phyloP scores from a whole-genome alignment of 106 monocot species.

The Phalaenopsis equestris region DNA sequence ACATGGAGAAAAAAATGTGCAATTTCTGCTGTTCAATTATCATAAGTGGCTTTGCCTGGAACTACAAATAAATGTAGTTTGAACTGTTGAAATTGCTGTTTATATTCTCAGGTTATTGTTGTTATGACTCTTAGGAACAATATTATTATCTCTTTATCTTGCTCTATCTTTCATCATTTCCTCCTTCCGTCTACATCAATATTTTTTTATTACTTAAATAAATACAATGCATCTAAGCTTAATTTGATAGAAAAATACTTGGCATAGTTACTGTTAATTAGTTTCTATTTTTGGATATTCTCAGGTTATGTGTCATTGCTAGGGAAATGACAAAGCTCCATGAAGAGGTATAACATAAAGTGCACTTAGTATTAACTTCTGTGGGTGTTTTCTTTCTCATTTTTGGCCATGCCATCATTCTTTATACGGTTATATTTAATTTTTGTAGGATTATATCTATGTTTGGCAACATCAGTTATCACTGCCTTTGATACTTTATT shows the following conservation, averaged over 20 bases:
- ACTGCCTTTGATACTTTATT: background rate
- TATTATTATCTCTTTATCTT: no score
- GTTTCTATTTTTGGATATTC: conserved; percentile 7
- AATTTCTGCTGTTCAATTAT: no score
- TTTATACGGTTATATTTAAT: background rate
- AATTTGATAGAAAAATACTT: background rate
- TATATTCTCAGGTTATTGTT: no score
- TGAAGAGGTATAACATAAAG: conserved; percentile 59
- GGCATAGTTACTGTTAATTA: background rate
- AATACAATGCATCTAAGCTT: background rate
- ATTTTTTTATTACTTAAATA: background rate
- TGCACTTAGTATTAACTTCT: background rate
- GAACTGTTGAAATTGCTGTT: no score
- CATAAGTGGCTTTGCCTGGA: no score
- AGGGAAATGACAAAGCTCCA: conserved; percentile 90
- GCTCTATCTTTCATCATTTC: no score
- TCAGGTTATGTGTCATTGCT: conserved; percentile 86
- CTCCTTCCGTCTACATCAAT: no score
- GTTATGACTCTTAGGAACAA: no score
- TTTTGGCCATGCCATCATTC: background rate
- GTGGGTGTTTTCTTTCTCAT: background rate
- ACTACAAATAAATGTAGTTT: no score
- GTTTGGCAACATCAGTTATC: background rate
- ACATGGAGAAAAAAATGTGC: no score
- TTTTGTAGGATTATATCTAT: background rate